Evolutionary conservation across 495 filamentous ascomycete genomes (phyloP).

Genomic region (Aspergillus diversus): DNA sequence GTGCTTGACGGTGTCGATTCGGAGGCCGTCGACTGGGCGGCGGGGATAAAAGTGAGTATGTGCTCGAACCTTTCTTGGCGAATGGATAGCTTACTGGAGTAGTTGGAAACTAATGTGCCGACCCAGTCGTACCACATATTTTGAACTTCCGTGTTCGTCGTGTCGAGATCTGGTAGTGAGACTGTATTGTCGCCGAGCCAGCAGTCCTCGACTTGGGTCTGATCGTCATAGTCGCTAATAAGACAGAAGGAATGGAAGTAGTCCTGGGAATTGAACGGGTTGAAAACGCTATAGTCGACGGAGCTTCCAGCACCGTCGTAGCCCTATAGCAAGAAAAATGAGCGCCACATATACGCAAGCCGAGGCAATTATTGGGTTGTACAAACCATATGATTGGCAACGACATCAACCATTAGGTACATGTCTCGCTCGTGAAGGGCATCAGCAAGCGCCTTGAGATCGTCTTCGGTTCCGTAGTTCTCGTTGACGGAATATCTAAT

Average conservation of each 20-base stretch:
- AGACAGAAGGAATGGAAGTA: conserved; percentile 72
- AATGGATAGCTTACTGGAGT: conserved; percentile 49
- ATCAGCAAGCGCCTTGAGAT: conserved; percentile 61
- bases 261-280: conserved; percentile 62
- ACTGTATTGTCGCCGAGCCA: conserved; percentile 68
- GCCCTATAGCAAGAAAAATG: conserved; percentile 40
- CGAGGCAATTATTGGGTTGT: background rate
- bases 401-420: conserved; percentile 79
- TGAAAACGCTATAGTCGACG: conserved; percentile 65
- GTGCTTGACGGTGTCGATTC: conserved; percentile 76
- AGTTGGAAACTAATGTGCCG: conserved; percentile 49
- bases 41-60: background rate
- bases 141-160: conserved; percentile 59
- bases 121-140: conserved; percentile 70
- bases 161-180: conserved; percentile 71
- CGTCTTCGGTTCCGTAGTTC: conserved; percentile 67
- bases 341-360: background rate
- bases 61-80: background rate
- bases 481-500: conserved; percentile 60
- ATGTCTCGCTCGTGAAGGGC: conserved; percentile 66
- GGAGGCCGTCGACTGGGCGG: conserved; percentile 68
- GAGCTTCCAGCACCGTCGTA: conserved; percentile 54
- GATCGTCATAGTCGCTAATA: conserved; percentile 66
- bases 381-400: conserved; percentile 72
- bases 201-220: conserved; percentile 54